A percentile compares a stretch with the other conserved stretches of the same genome.
phyloP scores from a whole-genome alignment of 257 asterid species.

The Linaria vulgaris region DNA sequence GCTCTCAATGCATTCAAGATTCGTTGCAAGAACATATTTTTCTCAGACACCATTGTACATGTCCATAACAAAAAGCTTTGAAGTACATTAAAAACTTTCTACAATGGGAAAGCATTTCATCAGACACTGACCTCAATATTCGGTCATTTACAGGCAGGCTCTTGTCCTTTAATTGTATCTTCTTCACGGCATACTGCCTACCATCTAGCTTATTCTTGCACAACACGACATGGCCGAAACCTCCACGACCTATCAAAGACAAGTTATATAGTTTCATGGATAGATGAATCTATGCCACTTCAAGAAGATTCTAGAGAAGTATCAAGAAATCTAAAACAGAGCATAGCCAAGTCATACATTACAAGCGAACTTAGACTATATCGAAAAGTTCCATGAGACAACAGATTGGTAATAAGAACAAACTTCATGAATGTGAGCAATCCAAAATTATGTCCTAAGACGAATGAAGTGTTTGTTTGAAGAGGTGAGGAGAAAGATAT shows the following conservation, averaged over 20 bases:
- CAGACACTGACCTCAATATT: conserved; percentile 67
- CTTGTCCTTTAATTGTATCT: conserved; percentile 86
- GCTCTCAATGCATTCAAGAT: not conserved
- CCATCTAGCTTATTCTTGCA: conserved; percentile 99
- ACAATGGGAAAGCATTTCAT: conserved; percentile 5
- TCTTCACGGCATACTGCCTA: conserved; percentile 94
- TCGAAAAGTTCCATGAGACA: not conserved
- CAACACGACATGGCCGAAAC: conserved; percentile 93
- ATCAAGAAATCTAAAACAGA: not conserved
- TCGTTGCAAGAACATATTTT: conserved; percentile 10
- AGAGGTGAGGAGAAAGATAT: too few relatives aligned
- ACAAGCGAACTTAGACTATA: conserved; percentile 1
- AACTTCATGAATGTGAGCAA: conserved; percentile 15
- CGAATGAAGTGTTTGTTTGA: too few relatives aligned
- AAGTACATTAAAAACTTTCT: conserved; percentile 9
- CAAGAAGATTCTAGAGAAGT: conserved; percentile 20
- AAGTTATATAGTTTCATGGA: conserved; percentile 8
- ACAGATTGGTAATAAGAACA: not conserved
- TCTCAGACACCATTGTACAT: conserved; percentile 1
- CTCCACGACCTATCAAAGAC: conserved; percentile 80
- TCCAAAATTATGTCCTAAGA: not conserved
- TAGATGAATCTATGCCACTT: conserved; percentile 4
- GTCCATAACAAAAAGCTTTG: conserved; percentile 9
- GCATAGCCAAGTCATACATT: not conserved
- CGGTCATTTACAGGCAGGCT: conserved; percentile 82